phyloP scores from a whole-genome alignment of 768 basidiomycete species.

The Suillus spraguei region DNA sequence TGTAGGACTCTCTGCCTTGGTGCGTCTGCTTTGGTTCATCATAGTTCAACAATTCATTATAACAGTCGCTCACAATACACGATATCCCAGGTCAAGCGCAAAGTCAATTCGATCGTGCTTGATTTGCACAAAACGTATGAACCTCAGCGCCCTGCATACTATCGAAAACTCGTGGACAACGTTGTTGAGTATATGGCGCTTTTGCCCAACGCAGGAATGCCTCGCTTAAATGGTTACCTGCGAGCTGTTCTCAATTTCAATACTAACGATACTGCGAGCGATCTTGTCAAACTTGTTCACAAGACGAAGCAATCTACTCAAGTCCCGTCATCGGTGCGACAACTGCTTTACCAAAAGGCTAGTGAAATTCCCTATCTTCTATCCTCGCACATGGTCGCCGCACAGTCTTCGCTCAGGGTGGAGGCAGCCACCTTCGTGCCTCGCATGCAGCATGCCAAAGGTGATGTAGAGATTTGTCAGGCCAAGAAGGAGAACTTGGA shows the following conservation, averaged over 20 bases:
- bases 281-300: constrained; percentile 29
- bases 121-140: too few species aligned
- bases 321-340: constrained; percentile 18
- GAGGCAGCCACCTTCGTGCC: constrained; percentile 25
- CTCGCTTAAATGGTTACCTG: constrained; percentile 15
- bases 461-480: background rate
- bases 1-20: constrained; percentile 51
- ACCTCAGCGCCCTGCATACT: background rate
- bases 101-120: background rate
- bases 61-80: background rate
- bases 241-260: constrained; percentile 17
- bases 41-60: background rate
- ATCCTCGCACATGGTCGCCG: constrained; percentile 17
- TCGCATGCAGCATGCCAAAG: background rate
- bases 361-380: constrained; percentile 36
- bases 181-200: background rate
- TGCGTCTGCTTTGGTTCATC: constrained; percentile 34
- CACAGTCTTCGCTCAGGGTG: constrained; percentile 18
- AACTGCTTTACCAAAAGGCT: constrained; percentile 31
- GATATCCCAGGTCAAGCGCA: background rate
- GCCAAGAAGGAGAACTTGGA: background rate
- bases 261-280: constrained; percentile 13
- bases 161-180: background rate
- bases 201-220: background rate
- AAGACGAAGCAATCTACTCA: constrained; percentile 9